Evolutionary conservation across 2,329 filamentous ascomycete genomes (phyloP).

Genomic region (Thermomyces lanuginosus): DNA sequence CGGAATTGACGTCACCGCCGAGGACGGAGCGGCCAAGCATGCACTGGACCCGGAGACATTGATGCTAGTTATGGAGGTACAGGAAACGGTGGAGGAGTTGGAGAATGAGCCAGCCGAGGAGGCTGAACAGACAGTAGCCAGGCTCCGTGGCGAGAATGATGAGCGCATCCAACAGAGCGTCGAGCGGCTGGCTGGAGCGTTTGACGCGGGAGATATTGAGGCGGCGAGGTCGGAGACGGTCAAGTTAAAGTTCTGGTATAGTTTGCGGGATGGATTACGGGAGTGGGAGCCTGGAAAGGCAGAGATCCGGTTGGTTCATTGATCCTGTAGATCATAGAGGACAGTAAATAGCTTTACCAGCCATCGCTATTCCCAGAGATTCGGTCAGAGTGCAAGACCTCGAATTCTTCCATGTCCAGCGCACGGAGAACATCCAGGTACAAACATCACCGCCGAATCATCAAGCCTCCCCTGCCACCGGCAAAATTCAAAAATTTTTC

Average conservation of each 20-base stretch:
- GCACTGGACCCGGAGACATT: constrained; percentile 55
- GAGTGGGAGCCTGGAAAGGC: constrained; percentile 67
- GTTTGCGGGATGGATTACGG: constrained; percentile 62
- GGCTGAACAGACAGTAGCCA: constrained; percentile 44
- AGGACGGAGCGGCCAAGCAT: constrained; percentile 57
- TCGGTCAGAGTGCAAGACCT: too few relatives aligned
- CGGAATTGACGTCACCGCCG: constrained; percentile 55
- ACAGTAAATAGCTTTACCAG: too few relatives aligned
- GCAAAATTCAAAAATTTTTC: too few relatives aligned
- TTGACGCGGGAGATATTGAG: constrained; percentile 49
- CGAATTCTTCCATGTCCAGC: too few relatives aligned
- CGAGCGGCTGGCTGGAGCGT: constrained; percentile 44
- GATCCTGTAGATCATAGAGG: constrained; percentile 10
- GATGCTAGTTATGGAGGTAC: constrained; percentile 71
- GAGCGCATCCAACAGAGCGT: constrained; percentile 49
- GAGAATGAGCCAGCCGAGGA: constrained; percentile 20
- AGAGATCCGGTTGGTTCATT: constrained; percentile 40
- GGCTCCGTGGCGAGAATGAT: constrained; percentile 52
- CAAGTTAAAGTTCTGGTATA: constrained; percentile 75
- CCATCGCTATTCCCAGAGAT: too few relatives aligned
- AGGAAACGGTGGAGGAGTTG: constrained; percentile 53
- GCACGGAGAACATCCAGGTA: too few relatives aligned
- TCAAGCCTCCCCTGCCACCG: too few relatives aligned
- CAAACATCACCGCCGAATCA: too few relatives aligned
- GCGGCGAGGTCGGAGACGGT: constrained; percentile 57